Conservation (phyloP, 306 rosid species). For the Prunus mira region DNA sequence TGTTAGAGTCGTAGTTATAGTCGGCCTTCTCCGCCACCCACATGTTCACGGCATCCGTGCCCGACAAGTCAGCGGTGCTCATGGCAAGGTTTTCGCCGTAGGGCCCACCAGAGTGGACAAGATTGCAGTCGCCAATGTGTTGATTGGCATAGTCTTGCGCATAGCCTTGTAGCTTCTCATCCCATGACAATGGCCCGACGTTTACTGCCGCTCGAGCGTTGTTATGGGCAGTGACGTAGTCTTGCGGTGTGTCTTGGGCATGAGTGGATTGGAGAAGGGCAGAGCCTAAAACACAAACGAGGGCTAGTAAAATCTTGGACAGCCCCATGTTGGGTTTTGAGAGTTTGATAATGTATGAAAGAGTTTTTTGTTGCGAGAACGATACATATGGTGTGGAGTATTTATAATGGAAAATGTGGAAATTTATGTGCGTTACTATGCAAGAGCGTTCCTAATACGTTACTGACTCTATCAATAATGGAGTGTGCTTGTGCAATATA, state of each 20-base stretch:
- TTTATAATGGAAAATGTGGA: no score
- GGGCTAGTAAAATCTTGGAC: background rate
- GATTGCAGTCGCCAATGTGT: background rate
- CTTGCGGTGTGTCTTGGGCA: conserved; percentile 23
- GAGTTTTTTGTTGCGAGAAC: no score
- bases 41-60: conserved; percentile 20
- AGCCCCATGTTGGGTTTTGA: background rate
- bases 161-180: conserved; percentile 7
- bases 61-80: conserved; percentile 16
- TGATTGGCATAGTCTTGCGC: conserved; percentile 25
- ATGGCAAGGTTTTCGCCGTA: conserved; percentile 34
- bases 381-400: no score
- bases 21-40: conserved; percentile 43
- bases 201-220: conserved; percentile 31
- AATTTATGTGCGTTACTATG: no score
- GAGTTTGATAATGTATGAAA: no score
- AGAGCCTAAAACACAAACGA: no score
- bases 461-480: no score
- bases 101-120: conserved; percentile 20
- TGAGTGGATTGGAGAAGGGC: conserved; percentile 3
- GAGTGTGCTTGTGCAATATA: no score
- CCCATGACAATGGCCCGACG: conserved; percentile 28
- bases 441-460: no score
- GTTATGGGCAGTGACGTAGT: conserved; percentile 39
- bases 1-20: conserved; percentile 34